Evolutionary conservation across 1,139 yeast species (phyloP).

Genomic region (Ogataea hybrid): DNA sequence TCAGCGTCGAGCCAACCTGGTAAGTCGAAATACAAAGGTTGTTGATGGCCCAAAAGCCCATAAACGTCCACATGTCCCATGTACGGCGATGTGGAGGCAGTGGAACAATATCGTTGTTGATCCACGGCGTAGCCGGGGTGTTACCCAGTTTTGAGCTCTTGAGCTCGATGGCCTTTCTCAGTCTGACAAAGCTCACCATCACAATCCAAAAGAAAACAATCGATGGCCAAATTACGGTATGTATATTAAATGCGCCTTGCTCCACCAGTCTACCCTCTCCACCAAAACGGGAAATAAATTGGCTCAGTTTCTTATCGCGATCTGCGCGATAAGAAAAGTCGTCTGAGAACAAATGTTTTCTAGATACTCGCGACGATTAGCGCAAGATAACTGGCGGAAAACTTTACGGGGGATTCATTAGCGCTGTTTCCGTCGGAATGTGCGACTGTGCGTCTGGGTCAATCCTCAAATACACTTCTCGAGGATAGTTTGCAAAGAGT

Average conservation of each 20-base stretch:
- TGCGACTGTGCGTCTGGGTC: neutral
- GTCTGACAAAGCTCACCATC: slow-evolving; percentile 7
- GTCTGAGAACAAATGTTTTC: no score
- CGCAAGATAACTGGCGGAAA: neutral
- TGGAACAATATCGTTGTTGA: slow-evolving; percentile 28
- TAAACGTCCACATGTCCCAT: slow-evolving; percentile 28
- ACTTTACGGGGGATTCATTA: neutral
- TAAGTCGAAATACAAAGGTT: slow-evolving; percentile 33
- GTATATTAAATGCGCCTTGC: neutral
- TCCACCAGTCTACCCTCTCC: neutral
- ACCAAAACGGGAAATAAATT: neutral
- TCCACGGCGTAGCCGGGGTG: slow-evolving; percentile 15
- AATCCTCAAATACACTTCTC: no score
- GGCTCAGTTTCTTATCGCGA: neutral
- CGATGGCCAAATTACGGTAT: no score
- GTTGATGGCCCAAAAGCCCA: slow-evolving; percentile 28
- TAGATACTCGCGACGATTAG: no score
- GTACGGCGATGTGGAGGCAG: slow-evolving; percentile 28
- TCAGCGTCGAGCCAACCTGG: slow-evolving; percentile 30
- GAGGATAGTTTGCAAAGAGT: no score
- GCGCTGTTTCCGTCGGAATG: neutral
- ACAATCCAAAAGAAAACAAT: neutral
- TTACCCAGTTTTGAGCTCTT: slow-evolving; percentile 16
- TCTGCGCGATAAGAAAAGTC: neutral
- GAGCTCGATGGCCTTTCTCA: slow-evolving; percentile 13